Conservation (phyloP, 768 basidiomycete genomes). For the Russula emetica region DNA sequence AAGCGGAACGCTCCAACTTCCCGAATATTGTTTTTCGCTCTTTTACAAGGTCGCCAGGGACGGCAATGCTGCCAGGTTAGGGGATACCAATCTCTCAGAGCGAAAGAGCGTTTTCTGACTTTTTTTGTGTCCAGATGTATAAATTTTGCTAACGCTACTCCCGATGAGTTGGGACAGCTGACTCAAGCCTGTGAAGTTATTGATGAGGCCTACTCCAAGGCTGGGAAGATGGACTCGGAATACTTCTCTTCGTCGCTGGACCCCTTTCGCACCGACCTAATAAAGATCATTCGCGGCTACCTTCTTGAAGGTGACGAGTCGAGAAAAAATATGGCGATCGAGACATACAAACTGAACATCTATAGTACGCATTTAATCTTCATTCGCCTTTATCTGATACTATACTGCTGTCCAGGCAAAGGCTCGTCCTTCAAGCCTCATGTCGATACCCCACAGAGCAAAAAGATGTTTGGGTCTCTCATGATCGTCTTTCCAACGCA, state of each 20-base stretch:
- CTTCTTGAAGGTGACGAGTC: neutral
- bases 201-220: neutral
- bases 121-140: neutral
- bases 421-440: slow-evolving; percentile 1
- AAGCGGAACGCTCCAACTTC: no score
- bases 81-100: neutral
- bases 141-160: neutral
- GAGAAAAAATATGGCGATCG: neutral
- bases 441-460: neutral
- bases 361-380: neutral
- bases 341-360: neutral
- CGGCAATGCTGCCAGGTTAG: neutral
- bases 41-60: no score
- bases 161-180: neutral
- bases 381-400: neutral
- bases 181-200: neutral
- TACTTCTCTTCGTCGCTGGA: neutral
- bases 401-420: neutral
- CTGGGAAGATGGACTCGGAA: neutral
- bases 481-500: slow-evolving; percentile 28
- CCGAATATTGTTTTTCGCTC: no score
- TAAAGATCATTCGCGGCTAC: neutral
- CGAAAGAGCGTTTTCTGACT: neutral
- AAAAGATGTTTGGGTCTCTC: slow-evolving; percentile 1
- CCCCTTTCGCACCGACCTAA: neutral